Percentiles rank a stretch among this genome's conserved stretches.
Evolutionary conservation across 1,139 yeast genomes (phyloP).

Genomic region (Geotrichum klebahnii): DNA sequence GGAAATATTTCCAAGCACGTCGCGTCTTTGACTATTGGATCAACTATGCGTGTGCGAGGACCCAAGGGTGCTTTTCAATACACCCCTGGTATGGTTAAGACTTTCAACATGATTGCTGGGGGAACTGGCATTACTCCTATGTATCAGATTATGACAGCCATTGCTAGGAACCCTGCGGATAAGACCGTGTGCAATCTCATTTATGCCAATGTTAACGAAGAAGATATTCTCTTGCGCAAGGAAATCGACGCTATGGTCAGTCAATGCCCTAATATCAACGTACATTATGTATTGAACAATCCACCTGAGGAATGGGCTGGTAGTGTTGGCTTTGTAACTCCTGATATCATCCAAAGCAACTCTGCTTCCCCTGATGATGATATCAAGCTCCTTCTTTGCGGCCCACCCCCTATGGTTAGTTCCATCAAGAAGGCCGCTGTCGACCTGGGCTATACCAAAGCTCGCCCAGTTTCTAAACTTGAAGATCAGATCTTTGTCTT

Average conservation of each 20-base stretch:
- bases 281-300: conserved; percentile 69
- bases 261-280: conserved; percentile 60
- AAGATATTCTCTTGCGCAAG: conserved; percentile 72
- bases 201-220: conserved; percentile 74
- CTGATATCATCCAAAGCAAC: conserved; percentile 60
- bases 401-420: conserved; percentile 82
- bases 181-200: conserved; percentile 65
- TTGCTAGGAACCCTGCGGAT: conserved; percentile 69
- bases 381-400: conserved; percentile 75
- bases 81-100: conserved; percentile 68
- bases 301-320: conserved; percentile 73
- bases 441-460: conserved; percentile 71
- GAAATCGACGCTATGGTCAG: conserved; percentile 69
- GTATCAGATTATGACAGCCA: conserved; percentile 79
- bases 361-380: conserved; percentile 59
- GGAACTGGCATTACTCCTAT: conserved; percentile 94
- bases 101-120: conserved; percentile 84
- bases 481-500: conserved; percentile 87
- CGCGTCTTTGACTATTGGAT: conserved; percentile 61
- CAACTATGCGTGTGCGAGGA: conserved; percentile 68
- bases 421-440: conserved; percentile 73
- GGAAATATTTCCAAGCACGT: conserved; percentile 81
- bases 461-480: conserved; percentile 81
- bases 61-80: conserved; percentile 88
- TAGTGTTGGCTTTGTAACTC: conserved; percentile 69